A percentile compares a stretch with the other conserved stretches of the same genome.
phyloP scores from a whole-genome alignment of 2,329 filamentous ascomycete species.

The Xylariomycetidae sp. region DNA sequence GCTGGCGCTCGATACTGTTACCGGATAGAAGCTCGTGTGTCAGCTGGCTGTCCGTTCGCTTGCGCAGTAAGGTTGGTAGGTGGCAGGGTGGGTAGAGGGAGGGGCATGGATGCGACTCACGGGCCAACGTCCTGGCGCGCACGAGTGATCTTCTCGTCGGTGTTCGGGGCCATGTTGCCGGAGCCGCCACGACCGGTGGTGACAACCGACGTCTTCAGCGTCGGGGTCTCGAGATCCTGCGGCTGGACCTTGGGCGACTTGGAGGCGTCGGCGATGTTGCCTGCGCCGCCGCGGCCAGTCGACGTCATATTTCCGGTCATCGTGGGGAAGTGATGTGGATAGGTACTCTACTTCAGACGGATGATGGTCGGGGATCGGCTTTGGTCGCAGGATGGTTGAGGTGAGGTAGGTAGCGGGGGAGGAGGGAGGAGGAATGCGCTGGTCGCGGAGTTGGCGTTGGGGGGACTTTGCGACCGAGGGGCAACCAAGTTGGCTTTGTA shows the following conservation, averaged over 20 bases:
- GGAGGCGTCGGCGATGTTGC: constrained; percentile 58
- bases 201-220: constrained; percentile 74
- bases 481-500: too few relatives aligned
- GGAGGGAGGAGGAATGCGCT: too few relatives aligned
- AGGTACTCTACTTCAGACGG: too few relatives aligned
- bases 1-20: constrained; percentile 45
- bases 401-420: too few relatives aligned
- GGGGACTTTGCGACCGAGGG: too few relatives aligned
- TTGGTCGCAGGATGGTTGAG: too few relatives aligned
- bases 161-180: constrained; percentile 77
- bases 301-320: too few relatives aligned
- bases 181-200: constrained; percentile 86
- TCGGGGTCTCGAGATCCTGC: constrained; percentile 72
- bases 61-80: too few relatives aligned
- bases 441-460: too few relatives aligned
- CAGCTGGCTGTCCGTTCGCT: constrained; percentile 1
- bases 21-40: not conserved
- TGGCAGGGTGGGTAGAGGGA: constrained; percentile 16
- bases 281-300: constrained; percentile 73
- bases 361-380: too few relatives aligned
- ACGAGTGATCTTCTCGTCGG: constrained; percentile 67
- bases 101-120: constrained; percentile 35
- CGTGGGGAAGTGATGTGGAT: too few relatives aligned
- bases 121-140: constrained; percentile 76
- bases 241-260: constrained; percentile 42